Evolutionary conservation across 192 early-diverging fungal species (phyloP), one percentile per base, ranked within the genome.

Genomic region (Podila horticola): DNA sequence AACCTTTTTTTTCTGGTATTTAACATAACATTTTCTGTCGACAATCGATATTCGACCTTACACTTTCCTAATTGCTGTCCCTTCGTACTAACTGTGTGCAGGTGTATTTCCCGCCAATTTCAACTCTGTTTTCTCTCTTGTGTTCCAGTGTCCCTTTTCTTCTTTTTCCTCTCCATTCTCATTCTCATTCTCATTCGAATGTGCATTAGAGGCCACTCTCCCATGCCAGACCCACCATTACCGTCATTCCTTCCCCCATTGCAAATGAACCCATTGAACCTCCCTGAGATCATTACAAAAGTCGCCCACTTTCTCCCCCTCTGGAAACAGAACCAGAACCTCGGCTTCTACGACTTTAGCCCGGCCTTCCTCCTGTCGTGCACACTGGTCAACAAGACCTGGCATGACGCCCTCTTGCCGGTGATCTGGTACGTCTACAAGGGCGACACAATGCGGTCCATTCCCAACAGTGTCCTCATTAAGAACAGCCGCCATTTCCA

Each of bases 381-480:
- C 55, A 62, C 64, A 2, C 60, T 48, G 7, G 70, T 79, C 66
- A 72, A 63, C 55, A 79, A 64, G 52, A 79, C 70, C n/a, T 79
- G 76, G 76, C 58, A 34, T 19, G 38, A 67, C 5, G 76, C 76
- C 2, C 61, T 79, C 1, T 33, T 57, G 3, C 76, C 76, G 28
- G 70, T 79, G 34, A 72, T 79, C 15, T 79, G 76, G 76, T 72
- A 68, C 34, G 66, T 79, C 38, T 79, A 72, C 55, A 68, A 68
- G 19, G 70, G 70, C 19, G 66, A 50, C 29, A 64, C 69, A 59
- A 72, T 79, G 70, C 58, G 69, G 20, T 58, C 38, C 10, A 58
- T 79, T 31, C 69, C 69, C 59, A 79, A 72, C 10, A 22, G 48
- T n/a, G 33, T 72, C 38, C 65, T 79, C n/a, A 29, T 72, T 66